Evolutionary conservation across 257 asterid species (phyloP).

Genomic region (Solanum dulcamara): DNA sequence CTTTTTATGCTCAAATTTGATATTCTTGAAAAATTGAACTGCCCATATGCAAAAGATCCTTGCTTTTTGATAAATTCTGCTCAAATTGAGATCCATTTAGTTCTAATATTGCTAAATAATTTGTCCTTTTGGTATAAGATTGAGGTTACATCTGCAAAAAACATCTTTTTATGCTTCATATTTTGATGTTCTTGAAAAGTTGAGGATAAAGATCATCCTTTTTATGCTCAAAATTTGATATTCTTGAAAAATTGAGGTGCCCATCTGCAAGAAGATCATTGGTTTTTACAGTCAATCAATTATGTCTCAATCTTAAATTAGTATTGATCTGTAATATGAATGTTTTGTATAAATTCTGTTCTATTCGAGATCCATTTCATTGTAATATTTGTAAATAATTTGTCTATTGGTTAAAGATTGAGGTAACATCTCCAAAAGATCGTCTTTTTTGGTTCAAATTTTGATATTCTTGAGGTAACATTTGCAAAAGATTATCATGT

Average conservation of each 20-base stretch:
- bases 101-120: not conserved
- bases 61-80: not conserved
- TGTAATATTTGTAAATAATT: not conserved
- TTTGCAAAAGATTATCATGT: not conserved
- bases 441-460: not conserved
- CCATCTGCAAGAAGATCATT: not conserved
- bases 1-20: not conserved
- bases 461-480: not conserved
- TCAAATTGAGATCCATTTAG: not conserved
- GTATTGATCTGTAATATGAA: not conserved
- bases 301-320: too few relatives aligned
- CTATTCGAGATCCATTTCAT: not conserved
- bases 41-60: not conserved
- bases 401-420: not conserved
- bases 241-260: not conserved
- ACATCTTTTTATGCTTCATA: not conserved
- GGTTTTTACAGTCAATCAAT: not conserved
- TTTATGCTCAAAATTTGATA: not conserved
- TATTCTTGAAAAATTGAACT: not conserved
- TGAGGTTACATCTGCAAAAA: not conserved
- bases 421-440: not conserved
- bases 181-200: not conserved
- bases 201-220: not conserved
- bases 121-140: not conserved
- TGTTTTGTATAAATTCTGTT: not conserved